These are phyloP conservation scores for Sclerotinia borealis DNA, from an alignment of 2,329 filamentous ascomycete genomes.

Conservation along the genomic window DNA sequence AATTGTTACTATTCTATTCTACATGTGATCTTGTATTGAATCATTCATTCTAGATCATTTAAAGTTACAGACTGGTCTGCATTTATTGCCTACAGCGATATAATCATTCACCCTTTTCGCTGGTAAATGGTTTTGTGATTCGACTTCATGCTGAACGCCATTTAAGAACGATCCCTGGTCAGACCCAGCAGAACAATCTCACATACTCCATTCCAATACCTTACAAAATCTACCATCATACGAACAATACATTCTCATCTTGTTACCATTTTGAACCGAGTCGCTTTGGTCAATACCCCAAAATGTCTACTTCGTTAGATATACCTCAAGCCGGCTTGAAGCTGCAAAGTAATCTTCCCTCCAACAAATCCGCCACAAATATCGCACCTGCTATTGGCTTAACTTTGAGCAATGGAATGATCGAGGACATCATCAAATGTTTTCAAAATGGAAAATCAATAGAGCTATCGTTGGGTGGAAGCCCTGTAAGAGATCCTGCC, in stretches of 20 bases:
- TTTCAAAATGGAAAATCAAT: constrained; percentile 51
- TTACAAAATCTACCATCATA: neutral
- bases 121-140: constrained; percentile 4
- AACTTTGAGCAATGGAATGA: constrained; percentile 49
- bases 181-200: constrained; percentile 3
- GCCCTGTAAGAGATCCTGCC: constrained; percentile 47
- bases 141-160: constrained; percentile 13
- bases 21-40: neutral
- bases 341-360: constrained; percentile 6
- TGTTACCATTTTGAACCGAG: neutral
- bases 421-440: constrained; percentile 57
- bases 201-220: neutral
- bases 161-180: constrained; percentile 1
- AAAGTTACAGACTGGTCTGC: neutral
- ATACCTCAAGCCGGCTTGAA: constrained; percentile 9
- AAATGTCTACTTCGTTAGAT: constrained; percentile 10
- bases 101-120: neutral
- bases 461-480: constrained; percentile 50
- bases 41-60: neutral
- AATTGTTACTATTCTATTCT: neutral
- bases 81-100: neutral
- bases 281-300: neutral
- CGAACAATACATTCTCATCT: neutral
- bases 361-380: constrained; percentile 6
- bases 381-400: constrained; percentile 39